Evolutionary conservation across 139 green algal species (phyloP), one percentile per base, ranked within the genome.

Genomic region (Edaphochlamys debaryana): DNA sequence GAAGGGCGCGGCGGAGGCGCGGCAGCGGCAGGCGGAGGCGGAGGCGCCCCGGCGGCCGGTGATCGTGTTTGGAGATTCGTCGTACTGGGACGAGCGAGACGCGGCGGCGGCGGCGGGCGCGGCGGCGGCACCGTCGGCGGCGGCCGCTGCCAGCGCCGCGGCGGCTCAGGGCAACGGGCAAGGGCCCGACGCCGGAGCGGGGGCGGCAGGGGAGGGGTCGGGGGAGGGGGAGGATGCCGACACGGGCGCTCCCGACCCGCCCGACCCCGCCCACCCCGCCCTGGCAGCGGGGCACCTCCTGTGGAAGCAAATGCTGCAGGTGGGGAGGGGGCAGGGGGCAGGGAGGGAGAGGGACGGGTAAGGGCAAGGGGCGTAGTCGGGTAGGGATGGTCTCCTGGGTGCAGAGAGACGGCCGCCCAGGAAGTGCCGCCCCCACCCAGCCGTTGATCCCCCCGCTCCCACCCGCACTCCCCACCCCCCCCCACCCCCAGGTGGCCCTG

Each of bases 301-400:
- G 54, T 92, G 80, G 88, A 36, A n/a, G 2, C 40, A 74, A 25
- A 71, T 95, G 67, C 58, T 94, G 27, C 23, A 67, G 1, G n/a
- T n/a, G n/a, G n/a, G n/a, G n/a, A n/a, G n/a, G n/a, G n/a, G n/a
- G n/a, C n/a, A n/a, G n/a, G n/a, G n/a, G n/a, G n/a, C n/a, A n/a
- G n/a, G n/a, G n/a, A n/a, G n/a, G n/a, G n/a, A n/a, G n/a, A n/a
- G n/a, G n/a, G n/a, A n/a, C n/a, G n/a, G n/a, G n/a, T n/a, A n/a
- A n/a, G n/a, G n/a, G n/a, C n/a, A n/a, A n/a, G n/a, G n/a, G n/a
- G n/a, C n/a, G n/a, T n/a, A n/a, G n/a, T n/a, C n/a, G n/a, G n/a
- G n/a, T n/a, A n/a, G n/a, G n/a, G n/a, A n/a, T n/a, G n/a, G n/a
- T n/a, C n/a, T n/a, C n/a, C n/a, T n/a, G n/a, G n/a, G n/a, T n/a